phyloP scores from a whole-genome alignment of 1,139 yeast species.

The Protomyces inundatus region DNA sequence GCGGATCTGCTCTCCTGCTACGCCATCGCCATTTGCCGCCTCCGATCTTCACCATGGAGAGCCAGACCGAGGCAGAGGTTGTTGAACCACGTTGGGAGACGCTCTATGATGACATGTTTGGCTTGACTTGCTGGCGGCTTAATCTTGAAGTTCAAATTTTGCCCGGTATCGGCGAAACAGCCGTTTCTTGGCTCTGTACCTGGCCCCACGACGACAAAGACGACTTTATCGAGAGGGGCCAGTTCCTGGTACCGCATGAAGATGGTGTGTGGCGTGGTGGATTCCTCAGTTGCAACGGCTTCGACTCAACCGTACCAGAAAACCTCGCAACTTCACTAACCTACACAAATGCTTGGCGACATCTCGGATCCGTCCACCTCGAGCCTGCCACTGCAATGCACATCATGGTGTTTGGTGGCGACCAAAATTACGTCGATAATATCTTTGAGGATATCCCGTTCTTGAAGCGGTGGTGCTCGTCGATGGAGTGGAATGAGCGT shows the following conservation, averaged over 20 bases:
- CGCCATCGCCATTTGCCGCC: slow-evolving; percentile 6
- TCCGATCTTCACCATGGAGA: background rate
- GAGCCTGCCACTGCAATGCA: slow-evolving; percentile 2
- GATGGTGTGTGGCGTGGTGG: slow-evolving; percentile 21
- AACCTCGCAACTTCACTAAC: slow-evolving; percentile 14
- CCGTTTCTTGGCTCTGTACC: slow-evolving; percentile 6
- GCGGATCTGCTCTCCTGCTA: slow-evolving; percentile 7
- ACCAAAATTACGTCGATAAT: slow-evolving; percentile 11
- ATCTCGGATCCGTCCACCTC: slow-evolving; percentile 19
- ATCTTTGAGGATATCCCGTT: slow-evolving; percentile 20
- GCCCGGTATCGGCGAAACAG: slow-evolving; percentile 4
- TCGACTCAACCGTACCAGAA: slow-evolving; percentile 21
- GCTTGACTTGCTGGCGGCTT: slow-evolving; percentile 21
- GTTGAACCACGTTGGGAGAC: slow-evolving; percentile 19
- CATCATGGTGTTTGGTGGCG: slow-evolving; percentile 19
- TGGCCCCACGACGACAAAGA: slow-evolving; percentile 24
- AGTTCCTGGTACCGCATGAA: slow-evolving; percentile 10
- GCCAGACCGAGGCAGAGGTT: slow-evolving; percentile 9
- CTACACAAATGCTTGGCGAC: slow-evolving; percentile 20
- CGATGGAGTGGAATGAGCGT: slow-evolving; percentile 18
- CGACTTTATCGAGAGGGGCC: slow-evolving; percentile 12
- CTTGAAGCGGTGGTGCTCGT: slow-evolving; percentile 14
- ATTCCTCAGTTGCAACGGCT: slow-evolving; percentile 23
- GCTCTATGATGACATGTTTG: slow-evolving; percentile 12
- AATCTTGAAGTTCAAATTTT: slow-evolving; percentile 1